Conservation (phyloP, 129 eudicot species). For the Gnaphalium uliginosum region DNA sequence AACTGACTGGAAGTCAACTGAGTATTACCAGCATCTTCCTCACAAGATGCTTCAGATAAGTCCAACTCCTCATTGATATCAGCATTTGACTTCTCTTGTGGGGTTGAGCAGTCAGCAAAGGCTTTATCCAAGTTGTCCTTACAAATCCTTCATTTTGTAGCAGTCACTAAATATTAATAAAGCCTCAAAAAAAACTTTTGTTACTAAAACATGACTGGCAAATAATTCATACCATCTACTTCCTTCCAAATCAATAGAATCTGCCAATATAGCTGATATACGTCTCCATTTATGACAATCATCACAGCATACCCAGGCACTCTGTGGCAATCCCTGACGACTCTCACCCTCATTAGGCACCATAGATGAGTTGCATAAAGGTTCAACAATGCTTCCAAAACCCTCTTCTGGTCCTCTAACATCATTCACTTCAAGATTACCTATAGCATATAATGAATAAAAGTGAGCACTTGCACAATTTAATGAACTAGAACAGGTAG, state of each 20-base stretch:
- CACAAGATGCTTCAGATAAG: slow-evolving; percentile 82
- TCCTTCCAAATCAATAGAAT: slow-evolving; percentile 64
- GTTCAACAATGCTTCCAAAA: slow-evolving; percentile 30
- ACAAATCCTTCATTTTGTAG: slow-evolving; percentile 60
- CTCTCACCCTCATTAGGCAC: slow-evolving; percentile 32
- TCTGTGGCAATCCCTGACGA: slow-evolving; percentile 35
- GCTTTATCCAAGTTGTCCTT: slow-evolving; percentile 80
- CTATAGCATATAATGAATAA: slow-evolving; percentile 35
- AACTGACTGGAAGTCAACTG: slow-evolving; percentile 37
- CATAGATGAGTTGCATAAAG: slow-evolving; percentile 29
- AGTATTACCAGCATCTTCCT: slow-evolving; percentile 57
- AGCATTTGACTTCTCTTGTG: slow-evolving; percentile 91
- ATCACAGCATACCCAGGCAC: slow-evolving; percentile 98
- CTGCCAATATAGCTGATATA: slow-evolving; percentile 83
- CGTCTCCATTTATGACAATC: slow-evolving; percentile 91
- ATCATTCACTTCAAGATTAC: slow-evolving; percentile 36
- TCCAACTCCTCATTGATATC: slow-evolving; percentile 82
- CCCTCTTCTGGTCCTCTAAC: slow-evolving; percentile 35
- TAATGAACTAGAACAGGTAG: background rate
- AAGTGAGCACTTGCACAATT: background rate
- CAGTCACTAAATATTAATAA: slow-evolving; percentile 12
- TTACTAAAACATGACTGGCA: background rate
- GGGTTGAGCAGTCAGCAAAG: slow-evolving; percentile 77
- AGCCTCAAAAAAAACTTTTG: background rate
- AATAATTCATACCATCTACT: slow-evolving; percentile 62